A percentile compares a stretch with the other conserved stretches of the same genome.
Evolutionary conservation across 352 stramenopile species (phyloP).

Genomic region (Paralagenidium karlingii): DNA sequence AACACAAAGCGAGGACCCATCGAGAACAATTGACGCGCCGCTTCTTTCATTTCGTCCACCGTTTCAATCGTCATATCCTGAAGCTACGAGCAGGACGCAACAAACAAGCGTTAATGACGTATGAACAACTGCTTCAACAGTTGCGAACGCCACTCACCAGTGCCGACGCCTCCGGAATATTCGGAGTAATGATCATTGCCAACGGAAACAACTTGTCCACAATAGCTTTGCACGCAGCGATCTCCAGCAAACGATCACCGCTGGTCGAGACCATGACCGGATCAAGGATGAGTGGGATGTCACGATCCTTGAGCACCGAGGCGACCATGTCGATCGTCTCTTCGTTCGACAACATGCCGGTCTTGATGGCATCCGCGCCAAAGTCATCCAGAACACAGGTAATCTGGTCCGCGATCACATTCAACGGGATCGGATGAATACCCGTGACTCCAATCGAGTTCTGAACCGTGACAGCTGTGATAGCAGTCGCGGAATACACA

Average conservation of each 20-base stretch:
- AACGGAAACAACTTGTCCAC: slow-evolving; percentile 76
- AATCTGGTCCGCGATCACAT: slow-evolving; percentile 71
- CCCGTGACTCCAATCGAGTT: slow-evolving; percentile 39
- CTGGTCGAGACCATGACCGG: slow-evolving; percentile 91
- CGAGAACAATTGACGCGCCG: slow-evolving; percentile 54
- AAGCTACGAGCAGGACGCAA: slow-evolving; percentile 10
- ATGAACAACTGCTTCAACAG: neutral
- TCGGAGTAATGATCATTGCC: slow-evolving; percentile 85
- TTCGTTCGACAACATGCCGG: slow-evolving; percentile 85
- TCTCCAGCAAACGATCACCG: slow-evolving; percentile 70
- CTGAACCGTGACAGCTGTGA: slow-evolving; percentile 90
- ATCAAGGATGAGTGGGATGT: slow-evolving; percentile 77
- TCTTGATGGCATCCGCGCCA: slow-evolving; percentile 82
- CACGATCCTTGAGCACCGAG: slow-evolving; percentile 26
- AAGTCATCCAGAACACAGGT: slow-evolving; percentile 84
- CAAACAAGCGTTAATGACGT: neutral
- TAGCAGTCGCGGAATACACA: slow-evolving; percentile 65
- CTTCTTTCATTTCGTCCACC: slow-evolving; percentile 56
- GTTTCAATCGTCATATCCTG: slow-evolving; percentile 20
- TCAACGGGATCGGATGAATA: slow-evolving; percentile 34
- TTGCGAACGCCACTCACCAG: slow-evolving; percentile 34
- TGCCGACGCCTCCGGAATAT: slow-evolving; percentile 88
- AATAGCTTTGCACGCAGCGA: slow-evolving; percentile 53
- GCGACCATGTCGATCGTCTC: slow-evolving; percentile 70
- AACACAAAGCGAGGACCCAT: slow-evolving; percentile 66